Evolutionary conservation across 179 eudicot species (phyloP).

Genomic region (Sideroxylon spinosum): DNA sequence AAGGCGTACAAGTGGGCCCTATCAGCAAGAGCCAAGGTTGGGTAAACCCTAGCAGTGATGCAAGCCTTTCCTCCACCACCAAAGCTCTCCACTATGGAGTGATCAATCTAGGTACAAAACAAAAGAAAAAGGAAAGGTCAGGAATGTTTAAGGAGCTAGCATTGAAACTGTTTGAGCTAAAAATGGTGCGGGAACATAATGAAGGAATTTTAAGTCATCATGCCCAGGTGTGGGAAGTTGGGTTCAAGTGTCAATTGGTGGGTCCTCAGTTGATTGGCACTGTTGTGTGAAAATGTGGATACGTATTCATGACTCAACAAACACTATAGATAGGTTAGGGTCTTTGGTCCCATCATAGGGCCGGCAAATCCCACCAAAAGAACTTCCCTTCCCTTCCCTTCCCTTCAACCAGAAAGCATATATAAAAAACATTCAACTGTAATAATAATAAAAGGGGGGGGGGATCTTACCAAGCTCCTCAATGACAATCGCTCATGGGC

Average conservation of each 20-base stretch:
- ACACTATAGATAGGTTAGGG: no score
- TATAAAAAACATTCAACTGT: no score
- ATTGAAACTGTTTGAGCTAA: background rate
- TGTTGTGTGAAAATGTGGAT: background rate
- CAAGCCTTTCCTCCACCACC: constrained; percentile 44
- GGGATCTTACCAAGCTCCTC: constrained; percentile 46
- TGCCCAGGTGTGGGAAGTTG: background rate
- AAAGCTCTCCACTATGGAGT: constrained; percentile 50
- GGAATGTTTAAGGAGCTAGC: background rate
- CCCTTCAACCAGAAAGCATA: no score
- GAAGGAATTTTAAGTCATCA: background rate
- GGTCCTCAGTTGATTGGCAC: background rate
- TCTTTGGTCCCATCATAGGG: no score
- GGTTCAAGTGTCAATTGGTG: no score
- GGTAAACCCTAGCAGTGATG: constrained; percentile 52
- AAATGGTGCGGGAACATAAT: background rate
- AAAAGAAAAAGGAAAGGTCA: background rate
- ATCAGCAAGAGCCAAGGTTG: constrained; percentile 30
- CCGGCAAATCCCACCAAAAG: no score
- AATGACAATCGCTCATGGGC: constrained; percentile 36
- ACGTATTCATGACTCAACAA: background rate
- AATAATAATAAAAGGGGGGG: background rate
- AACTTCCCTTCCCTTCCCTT: no score
- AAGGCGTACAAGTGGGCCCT: constrained; percentile 43
- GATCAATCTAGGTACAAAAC: constrained; percentile 29